Evolutionary conservation across 768 basidiomycete genomes (phyloP).

Genomic region (Suillus discolor): DNA sequence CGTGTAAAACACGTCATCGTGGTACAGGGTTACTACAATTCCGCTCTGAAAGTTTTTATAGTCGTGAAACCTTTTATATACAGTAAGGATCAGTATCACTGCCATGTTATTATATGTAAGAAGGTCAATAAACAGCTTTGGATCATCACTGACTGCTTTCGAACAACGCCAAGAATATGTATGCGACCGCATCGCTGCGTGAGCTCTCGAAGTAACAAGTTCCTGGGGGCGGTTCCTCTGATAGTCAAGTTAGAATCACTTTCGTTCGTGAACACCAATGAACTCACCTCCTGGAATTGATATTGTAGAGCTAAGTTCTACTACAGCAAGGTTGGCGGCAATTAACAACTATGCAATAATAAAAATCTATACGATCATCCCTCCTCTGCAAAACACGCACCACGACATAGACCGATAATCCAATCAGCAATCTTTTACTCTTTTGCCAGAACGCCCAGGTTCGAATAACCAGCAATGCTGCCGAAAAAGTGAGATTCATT

Average conservation of each 20-base stretch:
- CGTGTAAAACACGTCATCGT: constrained; percentile 22
- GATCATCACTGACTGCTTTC: neutral
- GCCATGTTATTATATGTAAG: neutral
- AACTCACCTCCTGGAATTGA: constrained; percentile 12
- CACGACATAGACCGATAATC: constrained; percentile 12
- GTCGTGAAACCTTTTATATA: constrained; percentile 8
- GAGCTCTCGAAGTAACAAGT: neutral
- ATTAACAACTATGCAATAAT: constrained; percentile 10
- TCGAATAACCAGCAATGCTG: constrained; percentile 19
- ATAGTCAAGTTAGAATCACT: neutral
- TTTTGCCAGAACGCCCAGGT: constrained; percentile 26
- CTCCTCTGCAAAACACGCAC: constrained; percentile 11
- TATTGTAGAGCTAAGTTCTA: neutral
- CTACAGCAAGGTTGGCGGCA: neutral
- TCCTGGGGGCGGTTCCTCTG: neutral
- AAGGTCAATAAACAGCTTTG: neutral
- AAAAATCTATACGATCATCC: neutral
- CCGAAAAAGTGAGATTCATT: neutral
- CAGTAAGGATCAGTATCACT: constrained; percentile 5
- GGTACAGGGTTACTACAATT: constrained; percentile 16
- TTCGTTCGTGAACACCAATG: neutral
- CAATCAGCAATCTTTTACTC: constrained; percentile 14
- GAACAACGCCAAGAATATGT: neutral
- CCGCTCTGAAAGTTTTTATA: constrained; percentile 9
- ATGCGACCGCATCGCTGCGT: neutral